Conservation (phyloP, 192 early-diverging fungal genomes). For the Bifiguratus adelaidae region DNA sequence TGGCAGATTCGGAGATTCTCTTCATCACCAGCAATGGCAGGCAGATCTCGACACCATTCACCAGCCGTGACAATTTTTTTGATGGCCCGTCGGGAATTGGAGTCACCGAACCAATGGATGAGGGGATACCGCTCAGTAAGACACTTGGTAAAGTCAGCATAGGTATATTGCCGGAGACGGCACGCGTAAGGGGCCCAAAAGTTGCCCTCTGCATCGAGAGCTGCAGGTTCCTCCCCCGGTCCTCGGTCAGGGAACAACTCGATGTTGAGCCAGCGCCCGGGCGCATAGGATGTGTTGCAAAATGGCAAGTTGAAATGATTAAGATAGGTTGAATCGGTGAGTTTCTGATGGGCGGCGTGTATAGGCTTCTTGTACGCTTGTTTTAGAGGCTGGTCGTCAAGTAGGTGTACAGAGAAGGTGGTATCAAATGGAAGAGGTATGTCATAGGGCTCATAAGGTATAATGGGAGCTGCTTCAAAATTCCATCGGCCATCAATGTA, state of each 20-base stretch:
- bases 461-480: conserved; percentile 22
- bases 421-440: conserved; percentile 9
- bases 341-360: neutral
- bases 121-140: conserved; percentile 13
- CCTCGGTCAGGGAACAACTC: conserved; percentile 4
- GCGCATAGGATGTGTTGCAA: conserved; percentile 16
- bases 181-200: conserved; percentile 39
- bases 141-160: conserved; percentile 25
- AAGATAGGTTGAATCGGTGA: neutral
- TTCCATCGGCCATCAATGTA: conserved; percentile 34
- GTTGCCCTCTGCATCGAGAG: conserved; percentile 15
- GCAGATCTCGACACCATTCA: conserved; percentile 20
- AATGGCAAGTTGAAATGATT: conserved; percentile 28
- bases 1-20: conserved; percentile 10
- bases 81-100: conserved; percentile 28
- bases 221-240: conserved; percentile 1
- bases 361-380: neutral
- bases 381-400: too few relatives aligned
- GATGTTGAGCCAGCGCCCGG: conserved; percentile 30
- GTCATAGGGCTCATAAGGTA: conserved; percentile 17
- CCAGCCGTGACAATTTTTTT: conserved; percentile 34
- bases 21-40: neutral
- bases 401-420: conserved; percentile 1
- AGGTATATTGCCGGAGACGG: conserved; percentile 19
- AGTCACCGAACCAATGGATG: conserved; percentile 36